These are phyloP conservation scores for Stygiomarasmius scandens DNA, from an alignment of 1,284 basidiomycete species.

Conservation along the genomic window DNA sequence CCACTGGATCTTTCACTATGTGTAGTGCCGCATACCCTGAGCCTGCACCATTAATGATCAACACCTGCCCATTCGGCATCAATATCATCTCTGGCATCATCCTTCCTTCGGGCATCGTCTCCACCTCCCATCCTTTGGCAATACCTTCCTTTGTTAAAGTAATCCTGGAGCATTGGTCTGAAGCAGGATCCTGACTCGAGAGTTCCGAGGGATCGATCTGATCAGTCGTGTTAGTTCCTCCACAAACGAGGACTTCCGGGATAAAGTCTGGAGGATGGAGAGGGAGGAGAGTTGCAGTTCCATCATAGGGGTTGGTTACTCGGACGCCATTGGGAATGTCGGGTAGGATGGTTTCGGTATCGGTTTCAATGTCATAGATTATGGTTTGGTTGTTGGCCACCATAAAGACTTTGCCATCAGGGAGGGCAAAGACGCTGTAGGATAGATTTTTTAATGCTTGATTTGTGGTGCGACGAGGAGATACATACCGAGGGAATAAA, in stretches of 20 bases:
- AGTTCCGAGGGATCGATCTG: constrained; percentile 22
- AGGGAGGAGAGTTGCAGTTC: constrained; percentile 50
- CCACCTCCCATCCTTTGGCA: constrained; percentile 39
- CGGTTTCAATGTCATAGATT: constrained; percentile 47
- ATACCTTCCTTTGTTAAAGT: constrained; percentile 40
- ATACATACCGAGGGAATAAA: constrained; percentile 40
- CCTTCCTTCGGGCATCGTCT: constrained; percentile 39
- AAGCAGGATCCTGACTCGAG: constrained; percentile 43
- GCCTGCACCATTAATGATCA: constrained; percentile 50
- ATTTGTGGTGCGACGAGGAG: not conserved
- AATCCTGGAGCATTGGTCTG: constrained; percentile 46
- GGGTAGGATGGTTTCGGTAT: constrained; percentile 29
- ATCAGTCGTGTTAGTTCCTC: constrained; percentile 40
- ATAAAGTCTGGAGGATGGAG: constrained; percentile 46
- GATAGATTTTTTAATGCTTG: not conserved
- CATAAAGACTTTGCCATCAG: constrained; percentile 18
- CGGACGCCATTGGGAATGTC: constrained; percentile 14
- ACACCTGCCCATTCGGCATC: constrained; percentile 53
- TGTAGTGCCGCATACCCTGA: constrained; percentile 51
- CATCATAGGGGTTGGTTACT: constrained; percentile 49
- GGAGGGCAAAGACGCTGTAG: constrained; percentile 21
- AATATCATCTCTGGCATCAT: constrained; percentile 55
- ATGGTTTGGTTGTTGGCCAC: constrained; percentile 29
- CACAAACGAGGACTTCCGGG: constrained; percentile 54
- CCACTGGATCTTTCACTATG: constrained; percentile 36